These are phyloP conservation scores for Fusarium pseudograminearum DNA, from an alignment of 2,329 filamentous ascomycete genomes.

Conservation along the genomic window DNA sequence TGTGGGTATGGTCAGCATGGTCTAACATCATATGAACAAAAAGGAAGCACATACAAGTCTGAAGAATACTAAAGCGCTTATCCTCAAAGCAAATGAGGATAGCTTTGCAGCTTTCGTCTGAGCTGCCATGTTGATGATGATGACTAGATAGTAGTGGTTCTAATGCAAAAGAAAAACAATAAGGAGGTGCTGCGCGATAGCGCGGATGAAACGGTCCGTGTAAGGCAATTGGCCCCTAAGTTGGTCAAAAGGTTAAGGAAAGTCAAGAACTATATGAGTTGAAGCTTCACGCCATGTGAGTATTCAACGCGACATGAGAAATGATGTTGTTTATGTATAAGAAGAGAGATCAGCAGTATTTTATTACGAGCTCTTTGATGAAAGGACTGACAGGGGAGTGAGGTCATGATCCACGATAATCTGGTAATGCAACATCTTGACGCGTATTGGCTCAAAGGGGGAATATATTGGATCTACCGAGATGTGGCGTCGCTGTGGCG, in stretches of 20 bases:
- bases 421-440: slow-evolving; percentile 23
- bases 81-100: slow-evolving; percentile 55
- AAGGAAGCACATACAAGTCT: slow-evolving; percentile 50
- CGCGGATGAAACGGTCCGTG: slow-evolving; percentile 12
- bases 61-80: slow-evolving; percentile 54
- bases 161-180: slow-evolving; percentile 12
- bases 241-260: slow-evolving; percentile 34
- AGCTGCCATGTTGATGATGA: slow-evolving; percentile 47
- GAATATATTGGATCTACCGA: slow-evolving; percentile 2
- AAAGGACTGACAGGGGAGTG: slow-evolving; percentile 37
- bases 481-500: slow-evolving; percentile 44
- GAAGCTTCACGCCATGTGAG: slow-evolving; percentile 24
- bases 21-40: not conserved
- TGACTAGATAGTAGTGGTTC: slow-evolving; percentile 9
- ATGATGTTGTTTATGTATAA: slow-evolving; percentile 17
- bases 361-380: slow-evolving; percentile 28
- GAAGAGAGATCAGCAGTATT: slow-evolving; percentile 27
- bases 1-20: slow-evolving; percentile 38
- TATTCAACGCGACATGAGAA: slow-evolving; percentile 24
- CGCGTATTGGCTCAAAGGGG: slow-evolving; percentile 33
- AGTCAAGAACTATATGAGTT: slow-evolving; percentile 36
- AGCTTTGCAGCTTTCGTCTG: slow-evolving; percentile 51
- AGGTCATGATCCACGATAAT: slow-evolving; percentile 36
- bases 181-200: slow-evolving; percentile 18
- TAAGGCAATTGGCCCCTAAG: slow-evolving; percentile 3